These are phyloP conservation scores for Tardiomyces digboiensis DNA, from an alignment of 1,139 yeast species.

Conservation along the genomic window DNA sequence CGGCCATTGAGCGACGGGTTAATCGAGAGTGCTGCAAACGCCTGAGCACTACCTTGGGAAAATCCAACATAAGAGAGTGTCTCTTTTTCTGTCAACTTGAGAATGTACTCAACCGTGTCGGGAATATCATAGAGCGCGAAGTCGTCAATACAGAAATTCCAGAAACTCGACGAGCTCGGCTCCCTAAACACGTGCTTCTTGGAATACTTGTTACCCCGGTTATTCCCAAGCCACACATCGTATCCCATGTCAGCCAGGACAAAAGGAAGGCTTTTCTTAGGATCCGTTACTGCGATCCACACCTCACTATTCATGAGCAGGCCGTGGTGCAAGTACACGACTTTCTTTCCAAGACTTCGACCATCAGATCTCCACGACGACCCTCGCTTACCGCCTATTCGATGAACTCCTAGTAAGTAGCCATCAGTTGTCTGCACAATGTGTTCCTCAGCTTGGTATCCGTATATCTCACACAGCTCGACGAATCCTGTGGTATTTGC, in stretches of 20 bases:
- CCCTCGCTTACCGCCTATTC: conserved; percentile 35
- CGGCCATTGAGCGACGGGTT: conserved; percentile 59
- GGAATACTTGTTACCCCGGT: conserved; percentile 83
- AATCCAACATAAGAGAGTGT: conserved; percentile 69
- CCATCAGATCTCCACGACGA: conserved; percentile 31
- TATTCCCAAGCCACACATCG: conserved; percentile 92
- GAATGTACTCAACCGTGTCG: conserved; percentile 54
- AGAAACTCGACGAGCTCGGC: conserved; percentile 44
- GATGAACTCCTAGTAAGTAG: conserved; percentile 43
- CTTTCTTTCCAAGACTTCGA: conserved; percentile 38
- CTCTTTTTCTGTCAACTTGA: conserved; percentile 33
- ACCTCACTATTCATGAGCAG: conserved; percentile 84
- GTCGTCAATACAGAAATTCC: conserved; percentile 85
- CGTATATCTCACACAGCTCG: conserved; percentile 54
- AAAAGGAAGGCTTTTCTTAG: conserved; percentile 62
- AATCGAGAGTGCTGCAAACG: conserved; percentile 71
- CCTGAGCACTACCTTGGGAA: conserved; percentile 89
- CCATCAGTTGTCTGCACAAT: conserved; percentile 53
- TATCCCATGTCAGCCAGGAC: conserved; percentile 69
- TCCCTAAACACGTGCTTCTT: conserved; percentile 37
- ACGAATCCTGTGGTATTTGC: conserved; percentile 38
- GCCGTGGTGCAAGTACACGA: conserved; percentile 85
- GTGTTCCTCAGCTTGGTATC: conserved; percentile 63
- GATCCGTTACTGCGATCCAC: conserved; percentile 61
- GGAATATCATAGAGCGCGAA: conserved; percentile 82